These are phyloP conservation scores for Taxawa tesnikishii DNA, from an alignment of 2,329 filamentous ascomycete genomes.

Conservation along the genomic window DNA sequence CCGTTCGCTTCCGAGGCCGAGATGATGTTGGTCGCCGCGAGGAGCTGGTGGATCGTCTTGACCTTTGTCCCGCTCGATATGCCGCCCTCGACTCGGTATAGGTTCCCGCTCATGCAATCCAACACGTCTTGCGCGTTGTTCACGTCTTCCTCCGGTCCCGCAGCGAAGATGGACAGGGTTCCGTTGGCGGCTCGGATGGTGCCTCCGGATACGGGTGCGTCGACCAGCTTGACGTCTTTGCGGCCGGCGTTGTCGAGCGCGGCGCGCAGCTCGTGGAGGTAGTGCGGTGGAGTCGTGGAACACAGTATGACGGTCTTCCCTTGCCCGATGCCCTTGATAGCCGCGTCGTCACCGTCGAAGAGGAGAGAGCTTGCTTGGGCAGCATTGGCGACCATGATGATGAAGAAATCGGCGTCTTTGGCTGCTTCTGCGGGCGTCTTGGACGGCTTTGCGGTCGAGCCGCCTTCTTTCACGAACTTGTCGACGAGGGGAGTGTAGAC, in stretches of 20 bases:
- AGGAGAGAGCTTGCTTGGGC: conserved; percentile 55
- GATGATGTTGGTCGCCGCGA: conserved; percentile 47
- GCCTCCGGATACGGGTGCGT: conserved; percentile 62
- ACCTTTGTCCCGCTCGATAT: conserved; percentile 43
- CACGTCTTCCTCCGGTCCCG: conserved; percentile 40
- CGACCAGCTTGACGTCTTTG: conserved; percentile 53
- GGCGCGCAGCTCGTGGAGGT: conserved; percentile 47
- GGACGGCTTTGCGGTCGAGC: conserved; percentile 43
- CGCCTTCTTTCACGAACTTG: conserved; percentile 51
- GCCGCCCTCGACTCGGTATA: conserved; percentile 42
- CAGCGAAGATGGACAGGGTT: conserved; percentile 65
- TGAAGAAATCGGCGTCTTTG: conserved; percentile 44
- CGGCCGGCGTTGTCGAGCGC: conserved; percentile 44
- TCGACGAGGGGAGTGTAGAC: conserved; percentile 56
- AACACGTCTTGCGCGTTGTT: conserved; percentile 47
- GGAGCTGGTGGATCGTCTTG: conserved; percentile 46
- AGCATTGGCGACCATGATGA: conserved; percentile 67
- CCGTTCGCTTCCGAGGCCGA: conserved; percentile 45
- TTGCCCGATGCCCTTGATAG: conserved; percentile 38
- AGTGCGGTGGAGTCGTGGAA: conserved; percentile 58
- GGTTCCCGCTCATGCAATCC: conserved; percentile 53
- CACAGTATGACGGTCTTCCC: conserved; percentile 53
- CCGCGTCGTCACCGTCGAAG: conserved; percentile 45
- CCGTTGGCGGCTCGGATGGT: conserved; percentile 56
- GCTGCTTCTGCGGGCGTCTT: conserved; percentile 52